phyloP scores from a whole-genome alignment of 306 rosid species.

The cucumber (Cucumis sativus) region DNA sequence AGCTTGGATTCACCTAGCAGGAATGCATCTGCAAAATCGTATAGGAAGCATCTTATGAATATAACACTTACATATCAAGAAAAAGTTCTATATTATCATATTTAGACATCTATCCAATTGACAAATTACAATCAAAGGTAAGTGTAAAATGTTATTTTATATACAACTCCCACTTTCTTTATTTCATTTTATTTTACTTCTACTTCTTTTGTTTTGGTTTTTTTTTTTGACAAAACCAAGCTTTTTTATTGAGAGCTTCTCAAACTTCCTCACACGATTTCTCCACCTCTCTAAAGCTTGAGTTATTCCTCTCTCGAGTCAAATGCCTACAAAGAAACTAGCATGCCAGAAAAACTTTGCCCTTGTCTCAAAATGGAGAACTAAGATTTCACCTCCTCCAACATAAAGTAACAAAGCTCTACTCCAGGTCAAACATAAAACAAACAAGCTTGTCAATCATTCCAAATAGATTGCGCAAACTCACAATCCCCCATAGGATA shows the following conservation, averaged over 20 bases:
- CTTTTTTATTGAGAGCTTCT: neutral
- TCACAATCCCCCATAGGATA: neutral
- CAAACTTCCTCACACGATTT: neutral
- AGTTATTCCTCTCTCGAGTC: neutral
- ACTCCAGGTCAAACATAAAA: neutral
- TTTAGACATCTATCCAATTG: neutral
- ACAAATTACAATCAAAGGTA: neutral
- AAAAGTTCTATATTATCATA: neutral
- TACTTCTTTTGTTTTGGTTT: no score
- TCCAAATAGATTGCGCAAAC: neutral
- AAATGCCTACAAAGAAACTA: neutral
- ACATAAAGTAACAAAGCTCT: neutral
- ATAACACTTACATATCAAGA: neutral
- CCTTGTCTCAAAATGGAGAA: neutral
- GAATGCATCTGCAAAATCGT: constrained; percentile 4
- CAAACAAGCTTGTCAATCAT: neutral
- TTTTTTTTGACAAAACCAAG: neutral
- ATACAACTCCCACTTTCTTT: neutral
- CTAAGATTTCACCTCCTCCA: neutral
- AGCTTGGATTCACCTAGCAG: neutral
- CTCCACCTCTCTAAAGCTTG: neutral
- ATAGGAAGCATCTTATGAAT: neutral
- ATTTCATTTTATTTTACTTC: neutral
- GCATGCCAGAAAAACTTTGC: neutral
- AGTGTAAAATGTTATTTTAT: neutral